A percentile compares a stretch with the other conserved stretches of the same genome.
These are phyloP conservation scores for Phytopythium litorale DNA, from an alignment of 352 stramenopile genomes.

Conservation along the genomic window DNA sequence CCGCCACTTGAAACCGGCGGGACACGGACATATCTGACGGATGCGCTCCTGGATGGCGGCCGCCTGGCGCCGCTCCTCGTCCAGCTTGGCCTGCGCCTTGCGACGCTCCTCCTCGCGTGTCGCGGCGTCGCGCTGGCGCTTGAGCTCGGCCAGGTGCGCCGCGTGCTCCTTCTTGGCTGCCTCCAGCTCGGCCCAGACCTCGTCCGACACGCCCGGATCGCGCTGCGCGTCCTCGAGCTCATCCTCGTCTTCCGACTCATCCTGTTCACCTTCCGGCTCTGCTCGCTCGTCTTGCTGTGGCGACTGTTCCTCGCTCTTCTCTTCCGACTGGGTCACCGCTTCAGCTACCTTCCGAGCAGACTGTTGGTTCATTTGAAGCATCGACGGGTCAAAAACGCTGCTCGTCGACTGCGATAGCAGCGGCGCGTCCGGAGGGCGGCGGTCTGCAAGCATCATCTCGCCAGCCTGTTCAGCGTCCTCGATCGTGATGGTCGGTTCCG, in stretches of 20 bases:
- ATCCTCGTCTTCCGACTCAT: slow-evolving; percentile 13
- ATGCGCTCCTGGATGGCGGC: slow-evolving; percentile 55
- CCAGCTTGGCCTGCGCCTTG: slow-evolving; percentile 22
- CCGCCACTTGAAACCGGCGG: slow-evolving; percentile 61
- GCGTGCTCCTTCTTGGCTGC: slow-evolving; percentile 50
- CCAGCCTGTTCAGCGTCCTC: slow-evolving; percentile 38
- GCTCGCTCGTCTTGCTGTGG: slow-evolving; percentile 12
- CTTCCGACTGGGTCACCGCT: neutral
- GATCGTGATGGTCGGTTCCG: slow-evolving; percentile 42
- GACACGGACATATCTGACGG: slow-evolving; percentile 56
- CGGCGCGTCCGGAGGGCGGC: slow-evolving; percentile 30
- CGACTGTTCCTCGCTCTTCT: neutral
- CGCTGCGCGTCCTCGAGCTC: slow-evolving; percentile 16
- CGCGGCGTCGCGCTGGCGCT: slow-evolving; percentile 12
- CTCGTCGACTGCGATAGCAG: slow-evolving; percentile 23
- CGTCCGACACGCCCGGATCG: slow-evolving; percentile 57
- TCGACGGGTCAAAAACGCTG: neutral
- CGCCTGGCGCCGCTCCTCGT: slow-evolving; percentile 33
- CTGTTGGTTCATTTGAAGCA: neutral
- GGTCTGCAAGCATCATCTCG: slow-evolving; percentile 26
- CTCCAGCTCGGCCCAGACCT: slow-evolving; percentile 64
- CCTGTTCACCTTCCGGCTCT: slow-evolving; percentile 18
- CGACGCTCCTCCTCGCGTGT: slow-evolving; percentile 17
- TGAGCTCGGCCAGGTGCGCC: slow-evolving; percentile 28
- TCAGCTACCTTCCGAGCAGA: neutral